These are phyloP conservation scores for Periconia macrospinosa DNA, from an alignment of 2,329 filamentous ascomycete genomes.

Conservation along the genomic window DNA sequence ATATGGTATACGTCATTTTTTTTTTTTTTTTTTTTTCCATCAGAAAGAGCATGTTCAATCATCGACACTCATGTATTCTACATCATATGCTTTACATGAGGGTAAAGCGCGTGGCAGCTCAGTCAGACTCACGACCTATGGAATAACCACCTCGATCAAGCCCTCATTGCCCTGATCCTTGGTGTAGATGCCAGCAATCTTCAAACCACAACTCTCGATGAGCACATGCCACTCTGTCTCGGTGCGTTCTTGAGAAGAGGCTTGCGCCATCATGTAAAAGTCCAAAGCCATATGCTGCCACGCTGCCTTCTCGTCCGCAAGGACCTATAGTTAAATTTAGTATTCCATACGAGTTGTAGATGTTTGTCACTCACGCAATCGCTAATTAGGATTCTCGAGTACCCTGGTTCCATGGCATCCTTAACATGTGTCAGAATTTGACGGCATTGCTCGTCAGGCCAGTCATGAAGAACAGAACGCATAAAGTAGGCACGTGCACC, in stretches of 20 bases:
- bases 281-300: slow-evolving; percentile 11
- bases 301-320: slow-evolving; percentile 8
- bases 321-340: slow-evolving; percentile 3
- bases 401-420: slow-evolving; percentile 17
- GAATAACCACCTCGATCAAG: slow-evolving; percentile 12
- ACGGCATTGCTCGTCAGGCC: slow-evolving; percentile 10
- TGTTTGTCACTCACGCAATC: slow-evolving; percentile 7
- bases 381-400: slow-evolving; percentile 14
- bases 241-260: slow-evolving; percentile 11
- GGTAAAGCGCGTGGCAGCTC: too few relatives aligned
- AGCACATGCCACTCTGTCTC: slow-evolving; percentile 7
- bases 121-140: too few relatives aligned
- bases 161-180: slow-evolving; percentile 10
- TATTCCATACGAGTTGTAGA: not conserved
- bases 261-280: slow-evolving; percentile 11
- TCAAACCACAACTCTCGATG: slow-evolving; percentile 11
- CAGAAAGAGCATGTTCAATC: too few relatives aligned
- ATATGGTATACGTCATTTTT: too few relatives aligned
- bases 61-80: too few relatives aligned
- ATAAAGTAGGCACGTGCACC: slow-evolving; percentile 26
- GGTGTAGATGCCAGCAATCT: slow-evolving; percentile 10
- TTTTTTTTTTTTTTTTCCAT: too few relatives aligned
- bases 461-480: slow-evolving; percentile 13
- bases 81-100: too few relatives aligned
- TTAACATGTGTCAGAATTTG: slow-evolving; percentile 12